Base-by-base conservation (phyloP, 768 basidiomycete species). In the Pholiota conissans region DNA sequence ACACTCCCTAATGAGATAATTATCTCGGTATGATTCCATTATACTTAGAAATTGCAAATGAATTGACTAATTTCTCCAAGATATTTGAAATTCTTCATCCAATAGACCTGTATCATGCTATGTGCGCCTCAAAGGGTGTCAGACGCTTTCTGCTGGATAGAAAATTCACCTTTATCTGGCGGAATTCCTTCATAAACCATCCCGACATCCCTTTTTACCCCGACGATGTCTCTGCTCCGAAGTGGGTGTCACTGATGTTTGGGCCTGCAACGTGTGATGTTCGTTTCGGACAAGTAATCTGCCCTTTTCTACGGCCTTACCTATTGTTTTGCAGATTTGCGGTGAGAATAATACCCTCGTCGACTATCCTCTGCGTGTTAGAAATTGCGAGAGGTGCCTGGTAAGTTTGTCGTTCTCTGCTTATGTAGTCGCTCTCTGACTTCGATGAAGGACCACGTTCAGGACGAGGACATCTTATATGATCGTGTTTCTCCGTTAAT, bases 21-120 rank as follows among this genome's bases (percentile, higher is more conserved):
- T 39, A 39, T 39, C n/a, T 39, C n/a, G 37, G 37, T 39, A 39
- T 39, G 37, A 39, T 6, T 2, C 37, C 37, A 7, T 16, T 4
- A 4, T 39, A 18, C 37, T 11, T 32, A 6, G 6, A 32, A 11
- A 11, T 11, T 32, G 13, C 24, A 6, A 16, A 51, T 32, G 11
- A 16, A 8, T 30, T 35, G 10, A 30, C 11, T 22, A 6, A n/a
- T n/a, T n/a, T 46, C 22, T 51, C 47, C 27, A 24, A 69, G 68
- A 62, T 73, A 28, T 67, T 74, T 37, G 61, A 58, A 8, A 58
- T 60, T 56, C 56, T 75, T 27, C 70, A 73, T 39, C 74, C 76
- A n/a, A n/a, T n/a, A n/a, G n/a, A n/a, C n/a, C n/a, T n/a, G n/a
- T n/a, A n/a, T n/a, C n/a, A n/a, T n/a, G 64, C 77, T 18, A 49